Conservation (phyloP, 1,284 basidiomycete genomes). For the Melampsora americana region DNA sequence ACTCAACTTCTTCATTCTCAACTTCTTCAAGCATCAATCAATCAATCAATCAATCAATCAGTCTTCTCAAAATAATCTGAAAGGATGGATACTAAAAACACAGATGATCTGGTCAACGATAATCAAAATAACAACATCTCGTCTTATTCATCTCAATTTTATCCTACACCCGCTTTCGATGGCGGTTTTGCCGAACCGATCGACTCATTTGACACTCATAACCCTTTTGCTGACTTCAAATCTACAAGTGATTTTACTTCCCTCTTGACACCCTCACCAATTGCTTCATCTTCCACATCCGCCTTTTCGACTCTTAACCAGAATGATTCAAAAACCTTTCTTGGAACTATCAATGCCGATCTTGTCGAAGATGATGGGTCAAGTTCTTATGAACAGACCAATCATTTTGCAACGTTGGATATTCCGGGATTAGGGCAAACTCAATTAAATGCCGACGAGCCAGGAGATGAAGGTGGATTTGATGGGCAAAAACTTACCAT, state of each 20-base stretch:
- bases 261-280: background rate
- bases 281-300: background rate
- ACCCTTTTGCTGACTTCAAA: slow-evolving; percentile 5
- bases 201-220: slow-evolving; percentile 8
- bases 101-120: background rate
- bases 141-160: background rate
- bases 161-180: background rate
- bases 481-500: background rate
- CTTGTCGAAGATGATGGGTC: background rate
- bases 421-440: background rate
- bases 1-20: background rate
- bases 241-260: background rate
- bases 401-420: background rate
- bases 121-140: background rate
- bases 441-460: background rate
- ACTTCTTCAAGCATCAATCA: background rate
- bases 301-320: background rate
- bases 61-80: background rate
- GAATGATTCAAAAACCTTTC: background rate
- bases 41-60: too few species aligned
- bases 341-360: background rate
- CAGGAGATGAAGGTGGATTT: slow-evolving; percentile 1
- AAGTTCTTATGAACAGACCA: background rate
- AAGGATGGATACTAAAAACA: background rate
- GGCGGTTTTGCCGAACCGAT: slow-evolving; percentile 2